Evolutionary conservation across 208 protist species (phyloP), one percentile per base, ranked within the genome.

Genomic region (Trichomonas vaginalis): DNA sequence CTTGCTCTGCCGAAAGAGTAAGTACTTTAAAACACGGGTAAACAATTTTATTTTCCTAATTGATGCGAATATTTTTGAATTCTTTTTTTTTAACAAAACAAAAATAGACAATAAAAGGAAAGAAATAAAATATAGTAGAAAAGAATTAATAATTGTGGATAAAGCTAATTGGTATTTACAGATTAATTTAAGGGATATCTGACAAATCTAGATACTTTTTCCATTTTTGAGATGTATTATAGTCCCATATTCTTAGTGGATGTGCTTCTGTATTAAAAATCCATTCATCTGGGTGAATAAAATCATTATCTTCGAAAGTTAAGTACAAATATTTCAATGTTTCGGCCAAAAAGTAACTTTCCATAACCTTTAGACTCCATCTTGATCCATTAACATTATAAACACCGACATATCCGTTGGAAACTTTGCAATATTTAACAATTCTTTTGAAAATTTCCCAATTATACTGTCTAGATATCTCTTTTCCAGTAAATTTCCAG

Each of bases 251-350:
- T 49, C 95, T 86, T 8, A 98, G 82, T 46, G 98, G 97, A 96
- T 98, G 98, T 17, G 98, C 98, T 96, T 98, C 98, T 12, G 98
- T 98, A 96, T 98, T 98, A 96, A 98, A 98, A 27, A 98, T 98
- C 56, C 96, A 98, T 95, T 98, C 88, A 49, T 98, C 97, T 37
- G 98, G 95, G 49, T 96, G 96, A 42, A 98, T 95, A 0, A 97
- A 39, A 88, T 96, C 61, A 32, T 97, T 82, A 10, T 83, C 46
- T 45, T 96, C 62, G 95, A 98, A 98, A 21, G 98, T 95, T 4
- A 98, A 96, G 95, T 98, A 98, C 0, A 98, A 56, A 96, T 98
- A 98, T 95, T 98, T 98, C 0, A 98, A 46, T 17, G 98, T 98
- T 96, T 98, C 98, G 21, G 98, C 98, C 10, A 98, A 96, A 80